phyloP scores from a whole-genome alignment of 306 rosid species.

The Myrica gale region DNA sequence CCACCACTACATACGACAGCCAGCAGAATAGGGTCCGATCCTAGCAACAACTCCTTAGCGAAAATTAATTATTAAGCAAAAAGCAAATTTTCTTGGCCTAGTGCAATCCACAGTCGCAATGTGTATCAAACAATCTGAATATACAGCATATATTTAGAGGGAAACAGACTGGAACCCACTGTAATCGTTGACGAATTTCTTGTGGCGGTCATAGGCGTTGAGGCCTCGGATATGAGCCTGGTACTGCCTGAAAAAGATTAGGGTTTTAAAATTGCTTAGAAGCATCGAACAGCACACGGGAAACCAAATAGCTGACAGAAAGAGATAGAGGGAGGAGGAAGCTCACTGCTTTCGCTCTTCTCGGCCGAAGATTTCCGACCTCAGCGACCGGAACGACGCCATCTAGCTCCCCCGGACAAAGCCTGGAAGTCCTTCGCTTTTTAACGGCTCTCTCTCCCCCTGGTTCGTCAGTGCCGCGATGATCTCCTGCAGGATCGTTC shows the following conservation, averaged over 20 bases:
- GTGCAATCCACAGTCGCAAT: neutral
- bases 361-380: constrained; percentile 43
- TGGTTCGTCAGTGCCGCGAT: too few species aligned
- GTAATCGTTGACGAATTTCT: constrained; percentile 60
- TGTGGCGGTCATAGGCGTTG: constrained; percentile 58
- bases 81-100: too few species aligned
- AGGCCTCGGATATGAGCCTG: constrained; percentile 63
- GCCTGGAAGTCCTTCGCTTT: too few species aligned
- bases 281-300: neutral
- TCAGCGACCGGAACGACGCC: constrained; percentile 51
- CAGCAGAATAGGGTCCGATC: too few species aligned
- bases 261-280: neutral
- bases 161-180: constrained; percentile 33
- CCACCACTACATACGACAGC: too few species aligned
- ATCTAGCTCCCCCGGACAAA: constrained; percentile 5
- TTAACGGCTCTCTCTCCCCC: too few species aligned
- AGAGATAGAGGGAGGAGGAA: neutral
- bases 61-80: too few species aligned
- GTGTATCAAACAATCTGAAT: neutral
- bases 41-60: too few species aligned
- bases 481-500: too few species aligned
- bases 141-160: neutral
- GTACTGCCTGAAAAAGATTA: constrained; percentile 39
- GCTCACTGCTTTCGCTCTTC: constrained; percentile 56
- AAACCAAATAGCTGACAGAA: neutral